These are phyloP conservation scores for Vaccinium vitisidaea DNA, from an alignment of 148 eudicot genomes.

Conservation along the genomic window DNA sequence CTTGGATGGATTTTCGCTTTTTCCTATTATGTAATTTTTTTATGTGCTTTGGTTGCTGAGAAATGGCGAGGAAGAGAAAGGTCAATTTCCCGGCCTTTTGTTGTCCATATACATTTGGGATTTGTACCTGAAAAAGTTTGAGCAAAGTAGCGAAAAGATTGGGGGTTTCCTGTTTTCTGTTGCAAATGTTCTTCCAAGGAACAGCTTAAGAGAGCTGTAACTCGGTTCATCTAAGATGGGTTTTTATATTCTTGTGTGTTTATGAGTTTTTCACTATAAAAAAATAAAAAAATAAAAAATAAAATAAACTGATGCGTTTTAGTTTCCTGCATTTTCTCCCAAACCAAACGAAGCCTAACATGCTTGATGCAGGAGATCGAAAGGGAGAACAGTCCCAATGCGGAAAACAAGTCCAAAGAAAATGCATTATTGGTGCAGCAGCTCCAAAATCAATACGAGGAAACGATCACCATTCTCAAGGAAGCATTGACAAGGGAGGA, in stretches of 20 bases:
- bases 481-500: too few species aligned
- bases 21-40: neutral
- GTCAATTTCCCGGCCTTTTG: neutral
- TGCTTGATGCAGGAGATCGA: neutral
- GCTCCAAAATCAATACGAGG: too few species aligned
- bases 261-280: neutral
- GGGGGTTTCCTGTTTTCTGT: neutral
- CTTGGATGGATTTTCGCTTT: neutral
- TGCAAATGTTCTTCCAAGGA: neutral
- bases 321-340: neutral
- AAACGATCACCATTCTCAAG: too few species aligned
- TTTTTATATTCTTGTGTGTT: neutral
- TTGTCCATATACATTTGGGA: neutral
- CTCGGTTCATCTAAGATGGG: neutral
- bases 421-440: too few species aligned
- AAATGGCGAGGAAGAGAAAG: neutral
- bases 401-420: too few species aligned
- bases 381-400: too few species aligned
- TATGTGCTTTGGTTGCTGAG: neutral
- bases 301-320: neutral
- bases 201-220: neutral
- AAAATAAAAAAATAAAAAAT: too few species aligned
- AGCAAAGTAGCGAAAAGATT: neutral
- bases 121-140: slow-evolving; percentile 7
- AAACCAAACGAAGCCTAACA: slow-evolving; percentile 1